These are phyloP conservation scores for Pseudocercospora macadamiae DNA, from an alignment of 2,329 filamentous ascomycete genomes.

Conservation along the genomic window DNA sequence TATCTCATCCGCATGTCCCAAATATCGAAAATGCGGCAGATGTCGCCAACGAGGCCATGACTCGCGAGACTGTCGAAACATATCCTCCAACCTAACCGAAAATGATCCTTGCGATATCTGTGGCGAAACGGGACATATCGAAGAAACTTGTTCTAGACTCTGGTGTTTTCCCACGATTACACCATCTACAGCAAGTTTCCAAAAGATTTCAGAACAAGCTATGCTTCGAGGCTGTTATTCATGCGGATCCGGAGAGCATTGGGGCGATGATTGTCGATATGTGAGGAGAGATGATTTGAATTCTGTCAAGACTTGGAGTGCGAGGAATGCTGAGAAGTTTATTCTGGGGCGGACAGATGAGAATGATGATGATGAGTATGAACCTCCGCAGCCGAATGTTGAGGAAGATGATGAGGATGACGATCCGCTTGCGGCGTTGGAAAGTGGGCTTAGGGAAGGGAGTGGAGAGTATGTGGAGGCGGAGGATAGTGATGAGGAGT, in stretches of 20 bases:
- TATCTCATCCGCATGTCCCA: constrained; percentile 16
- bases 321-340: constrained; percentile 1
- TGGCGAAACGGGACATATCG: constrained; percentile 20
- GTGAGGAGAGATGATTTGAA: constrained; percentile 2
- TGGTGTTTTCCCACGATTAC: constrained; percentile 22
- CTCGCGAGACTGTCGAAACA: constrained; percentile 11
- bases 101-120: constrained; percentile 16
- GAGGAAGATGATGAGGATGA: background rate
- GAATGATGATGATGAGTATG: background rate
- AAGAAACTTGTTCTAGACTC: constrained; percentile 31
- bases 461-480: constrained; percentile 2
- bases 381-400: background rate
- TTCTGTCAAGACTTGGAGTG: constrained; percentile 8
- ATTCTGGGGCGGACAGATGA: background rate
- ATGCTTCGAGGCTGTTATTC: constrained; percentile 3
- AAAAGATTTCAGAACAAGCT: background rate
- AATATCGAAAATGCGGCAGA: constrained; percentile 16
- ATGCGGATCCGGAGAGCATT: constrained; percentile 11
- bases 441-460: background rate
- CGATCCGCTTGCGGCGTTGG: constrained; percentile 2
- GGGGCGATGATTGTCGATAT: constrained; percentile 15
- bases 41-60: constrained; percentile 24
- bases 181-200: background rate
- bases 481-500: constrained; percentile 10
- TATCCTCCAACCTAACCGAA: background rate